Evolutionary conservation across 1,284 basidiomycete genomes (phyloP), one percentile per base, ranked within the genome.

Genomic region (Tilletia caries): DNA sequence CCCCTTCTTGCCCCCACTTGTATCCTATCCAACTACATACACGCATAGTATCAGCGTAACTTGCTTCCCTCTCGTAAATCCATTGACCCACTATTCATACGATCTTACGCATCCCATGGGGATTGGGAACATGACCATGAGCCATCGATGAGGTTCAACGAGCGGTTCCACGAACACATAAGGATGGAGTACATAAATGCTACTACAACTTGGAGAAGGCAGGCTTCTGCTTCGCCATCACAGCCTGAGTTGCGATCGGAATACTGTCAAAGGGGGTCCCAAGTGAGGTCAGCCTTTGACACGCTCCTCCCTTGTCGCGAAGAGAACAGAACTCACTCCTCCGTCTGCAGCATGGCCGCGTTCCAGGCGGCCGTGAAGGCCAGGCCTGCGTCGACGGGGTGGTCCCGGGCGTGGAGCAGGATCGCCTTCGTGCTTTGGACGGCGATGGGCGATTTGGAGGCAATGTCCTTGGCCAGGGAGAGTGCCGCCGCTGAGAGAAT

Each of bases 301-400:
- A 29, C 33, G 29, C 13, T 29, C n/a, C 41, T 3, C 34, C 25
- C 20, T 20, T 25, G 27, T 12, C n/a, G 12, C 48, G 13, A 66
- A 54, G 20, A 29, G 12, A 52, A 37, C 2, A 66, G 46, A 23
- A 52, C 44, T 34, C 37, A 37, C 32, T 91, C 91, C 72, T 86
- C 84, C 1, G 91, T 89, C 83, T 92, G 89, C 2, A 93, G 82
- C 83, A 89, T 87, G 32, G 86, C 86, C 37, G 87, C 84, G 82
- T 93, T 93, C 91, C 92, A 93, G 0, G 87, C 87, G 0, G 89
- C 89, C 0, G 90, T 91, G 78, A 93, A 95, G 25, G 88, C 87
- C 65, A 95, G 85, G 58, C 91, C 93, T 71, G 93, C 91, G 10
- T 88, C 84, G 10, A 95, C 90, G 46, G 71, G 86, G 79, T 93